phyloP scores from a whole-genome alignment of 2,329 filamentous ascomycete species.

The Fusarium palustre region DNA sequence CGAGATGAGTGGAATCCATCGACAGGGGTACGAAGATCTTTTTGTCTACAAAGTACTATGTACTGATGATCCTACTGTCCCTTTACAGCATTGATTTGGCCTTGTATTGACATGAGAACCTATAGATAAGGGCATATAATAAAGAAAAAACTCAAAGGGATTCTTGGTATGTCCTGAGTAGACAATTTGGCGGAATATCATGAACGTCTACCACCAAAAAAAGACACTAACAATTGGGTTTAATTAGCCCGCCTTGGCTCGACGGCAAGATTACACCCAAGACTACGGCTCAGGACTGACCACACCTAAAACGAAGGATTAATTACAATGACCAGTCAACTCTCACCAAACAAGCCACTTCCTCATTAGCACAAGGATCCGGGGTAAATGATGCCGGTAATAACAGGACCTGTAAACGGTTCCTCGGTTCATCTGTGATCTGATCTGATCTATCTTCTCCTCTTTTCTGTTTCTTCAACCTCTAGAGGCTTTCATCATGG shows the following conservation, averaged over 20 bases:
- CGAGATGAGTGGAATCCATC: constrained; percentile 15
- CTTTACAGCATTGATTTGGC: neutral
- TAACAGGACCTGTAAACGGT: neutral
- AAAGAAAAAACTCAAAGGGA: too few species aligned
- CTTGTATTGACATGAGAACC: neutral
- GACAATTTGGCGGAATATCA: neutral
- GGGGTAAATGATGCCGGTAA: constrained; percentile 6
- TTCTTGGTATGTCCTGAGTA: too few species aligned
- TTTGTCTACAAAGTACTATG: neutral
- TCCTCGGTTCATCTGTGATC: constrained; percentile 8
- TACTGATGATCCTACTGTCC: constrained; percentile 1
- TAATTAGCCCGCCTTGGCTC: neutral
- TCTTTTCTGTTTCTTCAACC: constrained; percentile 4
- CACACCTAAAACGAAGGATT: neutral
- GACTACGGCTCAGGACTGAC: neutral
- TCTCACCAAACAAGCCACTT: constrained; percentile 10
- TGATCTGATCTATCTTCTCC: neutral
- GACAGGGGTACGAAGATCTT: neutral
- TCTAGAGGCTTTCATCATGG: constrained; percentile 10
- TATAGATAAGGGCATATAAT: neutral
- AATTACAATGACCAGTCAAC: constrained; percentile 1
- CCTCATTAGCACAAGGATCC: neutral
- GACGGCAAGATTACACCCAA: neutral
- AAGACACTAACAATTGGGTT: neutral
- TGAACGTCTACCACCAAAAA: neutral